phyloP scores from a whole-genome alignment of 371 early-diverging fungal genomes.

The Actinomucor elegans region DNA sequence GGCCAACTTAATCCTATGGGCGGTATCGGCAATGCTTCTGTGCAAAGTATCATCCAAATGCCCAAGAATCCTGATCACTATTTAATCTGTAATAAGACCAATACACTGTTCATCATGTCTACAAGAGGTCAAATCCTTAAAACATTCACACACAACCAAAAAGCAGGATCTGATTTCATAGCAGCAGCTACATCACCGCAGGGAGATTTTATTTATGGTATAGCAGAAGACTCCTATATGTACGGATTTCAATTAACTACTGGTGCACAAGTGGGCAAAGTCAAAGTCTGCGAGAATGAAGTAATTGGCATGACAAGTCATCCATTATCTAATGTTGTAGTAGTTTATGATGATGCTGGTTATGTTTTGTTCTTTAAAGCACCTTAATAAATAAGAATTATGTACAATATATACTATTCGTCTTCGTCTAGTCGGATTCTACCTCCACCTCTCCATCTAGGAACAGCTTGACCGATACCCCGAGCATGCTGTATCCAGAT shows the following conservation, averaged over 20 bases:
- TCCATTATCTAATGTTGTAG: conserved; percentile 75
- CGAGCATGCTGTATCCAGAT: conserved; percentile 39
- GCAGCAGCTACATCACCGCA: conserved; percentile 67
- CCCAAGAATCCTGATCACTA: conserved; percentile 62
- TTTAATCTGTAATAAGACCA: conserved; percentile 74
- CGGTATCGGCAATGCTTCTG: conserved; percentile 27
- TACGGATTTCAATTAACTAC: conserved; percentile 60
- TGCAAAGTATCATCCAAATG: conserved; percentile 32
- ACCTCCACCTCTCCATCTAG: conserved; percentile 49
- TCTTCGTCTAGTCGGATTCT: conserved; percentile 39
- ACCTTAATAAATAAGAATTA: conserved; percentile 7
- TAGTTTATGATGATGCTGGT: conserved; percentile 69
- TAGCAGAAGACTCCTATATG: conserved; percentile 61
- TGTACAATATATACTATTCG: conserved; percentile 3
- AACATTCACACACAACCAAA: conserved; percentile 32
- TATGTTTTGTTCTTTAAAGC: conserved; percentile 57
- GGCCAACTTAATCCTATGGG: conserved; percentile 24
- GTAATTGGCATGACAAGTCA: conserved; percentile 71
- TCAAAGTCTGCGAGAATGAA: conserved; percentile 59
- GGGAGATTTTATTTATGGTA: conserved; percentile 74
- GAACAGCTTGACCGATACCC: conserved; percentile 45
- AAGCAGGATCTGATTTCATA: conserved; percentile 61
- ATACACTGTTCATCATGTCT: conserved; percentile 60
- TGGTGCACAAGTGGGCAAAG: conserved; percentile 35
- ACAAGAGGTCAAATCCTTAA: conserved; percentile 55